phyloP scores from a whole-genome alignment of 305 asterid species.

The Lippia alba region DNA sequence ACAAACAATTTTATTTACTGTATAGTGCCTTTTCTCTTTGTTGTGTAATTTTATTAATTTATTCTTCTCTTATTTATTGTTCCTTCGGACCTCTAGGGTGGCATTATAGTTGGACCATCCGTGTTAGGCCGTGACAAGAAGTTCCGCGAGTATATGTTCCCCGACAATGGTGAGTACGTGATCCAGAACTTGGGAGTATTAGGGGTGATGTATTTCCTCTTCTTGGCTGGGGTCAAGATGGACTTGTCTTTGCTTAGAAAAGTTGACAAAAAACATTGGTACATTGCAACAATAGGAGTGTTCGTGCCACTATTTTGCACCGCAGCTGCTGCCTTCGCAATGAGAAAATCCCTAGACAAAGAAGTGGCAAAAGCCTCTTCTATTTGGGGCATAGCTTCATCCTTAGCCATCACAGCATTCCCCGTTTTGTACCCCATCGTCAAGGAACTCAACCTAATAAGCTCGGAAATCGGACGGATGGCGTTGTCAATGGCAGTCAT shows the following conservation, averaged over 20 bases:
- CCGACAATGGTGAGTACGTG: slow-evolving; percentile 52
- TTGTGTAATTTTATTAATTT: neutral
- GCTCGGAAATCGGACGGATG: slow-evolving; percentile 78
- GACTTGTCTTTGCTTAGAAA: slow-evolving; percentile 45
- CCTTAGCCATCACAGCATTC: slow-evolving; percentile 62
- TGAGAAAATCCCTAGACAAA: slow-evolving; percentile 42
- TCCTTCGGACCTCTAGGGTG: slow-evolving; percentile 51
- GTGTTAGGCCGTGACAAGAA: slow-evolving; percentile 54
- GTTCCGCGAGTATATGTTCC: slow-evolving; percentile 52
- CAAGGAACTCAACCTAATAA: slow-evolving; percentile 71
- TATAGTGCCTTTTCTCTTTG: too few species aligned
- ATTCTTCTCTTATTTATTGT: neutral
- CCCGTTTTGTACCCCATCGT: slow-evolving; percentile 72
- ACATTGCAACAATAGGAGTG: slow-evolving; percentile 46
- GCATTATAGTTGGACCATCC: slow-evolving; percentile 77
- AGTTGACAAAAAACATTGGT: slow-evolving; percentile 63
- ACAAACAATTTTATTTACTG: neutral
- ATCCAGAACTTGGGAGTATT: slow-evolving; percentile 58
- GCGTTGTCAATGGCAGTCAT: slow-evolving; percentile 54
- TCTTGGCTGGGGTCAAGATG: slow-evolving; percentile 69
- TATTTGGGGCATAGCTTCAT: slow-evolving; percentile 53
- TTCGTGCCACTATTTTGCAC: slow-evolving; percentile 47
- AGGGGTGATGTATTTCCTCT: slow-evolving; percentile 80
- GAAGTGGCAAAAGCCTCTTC: slow-evolving; percentile 51
- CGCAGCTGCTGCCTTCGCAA: slow-evolving; percentile 36